A percentile compares a stretch with the other conserved stretches of the same genome.
Evolutionary conservation across 2,329 filamentous ascomycete species (phyloP).

Genomic region (Blumeria graminis): DNA sequence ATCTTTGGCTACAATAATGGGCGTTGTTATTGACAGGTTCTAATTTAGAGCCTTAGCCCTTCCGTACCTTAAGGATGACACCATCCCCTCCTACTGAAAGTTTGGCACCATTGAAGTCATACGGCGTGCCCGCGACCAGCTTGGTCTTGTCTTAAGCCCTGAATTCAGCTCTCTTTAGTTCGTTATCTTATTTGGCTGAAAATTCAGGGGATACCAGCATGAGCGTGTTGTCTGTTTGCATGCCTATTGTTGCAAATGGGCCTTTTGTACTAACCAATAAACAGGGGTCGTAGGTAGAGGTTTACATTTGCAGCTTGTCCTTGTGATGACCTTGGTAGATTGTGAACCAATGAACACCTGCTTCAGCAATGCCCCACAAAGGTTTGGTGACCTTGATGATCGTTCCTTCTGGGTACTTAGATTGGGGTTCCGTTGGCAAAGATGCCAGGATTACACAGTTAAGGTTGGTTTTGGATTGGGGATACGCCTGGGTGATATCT

Average conservation of each 20-base stretch:
- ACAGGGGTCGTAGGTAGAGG: slow-evolving; percentile 1
- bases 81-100: not conserved
- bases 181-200: not conserved
- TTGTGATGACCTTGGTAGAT: slow-evolving; percentile 1
- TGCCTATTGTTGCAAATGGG: not conserved
- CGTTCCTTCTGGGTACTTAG: not conserved
- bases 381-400: not conserved
- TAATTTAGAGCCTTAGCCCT: not conserved
- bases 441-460: not conserved
- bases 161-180: not conserved
- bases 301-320: not conserved
- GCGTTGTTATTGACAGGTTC: not conserved
- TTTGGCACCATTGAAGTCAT: not conserved
- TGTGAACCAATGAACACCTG: not conserved
- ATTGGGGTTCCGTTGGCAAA: not conserved
- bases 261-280: not conserved
- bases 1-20: not conserved
- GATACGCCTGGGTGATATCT: slow-evolving; percentile 1
- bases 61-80: not conserved
- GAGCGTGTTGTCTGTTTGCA: slow-evolving; percentile 2
- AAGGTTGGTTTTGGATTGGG: not conserved
- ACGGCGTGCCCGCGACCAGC: not conserved
- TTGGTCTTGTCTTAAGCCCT: not conserved
- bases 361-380: not conserved
- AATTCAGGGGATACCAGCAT: not conserved